Base-by-base conservation (phyloP, 2,329 filamentous ascomycete species). In the Pseudogymnoascus sp. region DNA sequence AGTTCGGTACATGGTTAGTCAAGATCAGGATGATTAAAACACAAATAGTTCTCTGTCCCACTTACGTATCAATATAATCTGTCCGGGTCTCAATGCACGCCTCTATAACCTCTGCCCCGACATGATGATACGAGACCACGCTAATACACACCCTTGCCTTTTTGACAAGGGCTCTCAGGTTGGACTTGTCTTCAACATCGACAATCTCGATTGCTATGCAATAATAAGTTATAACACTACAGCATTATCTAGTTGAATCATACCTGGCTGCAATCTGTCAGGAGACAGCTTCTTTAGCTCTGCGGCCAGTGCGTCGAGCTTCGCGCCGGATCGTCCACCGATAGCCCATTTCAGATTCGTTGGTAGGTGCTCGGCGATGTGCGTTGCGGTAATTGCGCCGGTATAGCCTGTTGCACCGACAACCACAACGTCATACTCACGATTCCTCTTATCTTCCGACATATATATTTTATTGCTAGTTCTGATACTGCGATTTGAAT, bases 301-400 rank as follows among this genome's bases (percentile, higher is more conserved):
- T 60, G 84, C 78, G 4, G 86, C 84, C 10, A 97, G 75, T 38
- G 77, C 76, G 66, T 88, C 82, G 3, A 97, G 81, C 74, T 96
- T 96, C 58, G 80, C 77, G 58, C 81, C 78, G 13, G 90, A 92
- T 29, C 92, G 88, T 31, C 92, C 92, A 55, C 91, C 90, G 61
- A 97, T 79, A 12, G 91, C 92, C 92, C 92, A 97, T 78, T 85
- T 91, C 65, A 96, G 74, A 72, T 91, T 84, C 15, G 88, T 90
- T 0, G 92, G 89, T 0, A 92, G 79, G 66, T 84, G 77, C 13
- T 80, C 81, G 60, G 85, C 81, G 69, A 96, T 88, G 74, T 94
- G 85, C 72, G 95, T 86, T 31, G 87, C 87, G 2, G 86, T 86
- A 67, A 89, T 80, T 66, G 85, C 87, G 39, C 92, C 92, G 0